Evolutionary conservation across 2,329 filamentous ascomycete species (phyloP), one percentile per base, ranked within the genome.

Genomic region (Aspergillus oerlinghausenensis): DNA sequence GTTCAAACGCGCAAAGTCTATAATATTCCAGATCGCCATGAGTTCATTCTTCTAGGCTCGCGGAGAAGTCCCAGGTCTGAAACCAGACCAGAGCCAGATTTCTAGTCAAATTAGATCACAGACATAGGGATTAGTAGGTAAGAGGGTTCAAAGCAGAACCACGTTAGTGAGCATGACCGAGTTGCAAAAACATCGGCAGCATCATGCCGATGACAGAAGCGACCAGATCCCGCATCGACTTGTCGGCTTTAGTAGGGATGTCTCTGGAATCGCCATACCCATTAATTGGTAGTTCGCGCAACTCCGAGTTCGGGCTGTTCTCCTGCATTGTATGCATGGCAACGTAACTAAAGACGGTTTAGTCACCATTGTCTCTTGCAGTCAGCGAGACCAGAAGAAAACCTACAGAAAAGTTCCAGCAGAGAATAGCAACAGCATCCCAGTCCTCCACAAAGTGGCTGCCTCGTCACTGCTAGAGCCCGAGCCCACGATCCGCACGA

Each of bases 241-340:
- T 74, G 51, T 75, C 73, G 4, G 71, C 64, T 58, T 69, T 69
- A 21, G 58, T 55, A 11, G 63, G 63, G 3, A 67, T 57, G 25
- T 75, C 74, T 49, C 75, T 68, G 21, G 71, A 62, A 51, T 78
- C 75, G 21, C 70, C 65, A 55, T 77, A 78, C 49, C 77, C 76
- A 58, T 78, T 78, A n/a, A 62, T 61, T 50, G 70, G 66, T 17
- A 67, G 55, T 38, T 75, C 70, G 10, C 70, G 71, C 11, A 69
- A 60, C 5, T 63, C 53, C 4, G 66, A 65, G 32, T 65, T 67
- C 21, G 70, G 65, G n/a, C 70, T 70, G 53, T 75, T 77, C 67
- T 96, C 92, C 70, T 95, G 90, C 91, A 97, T 96, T 0, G 92
- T 92, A 70, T 99, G 94, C 92, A 97, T 97, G 1, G 94, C 94